phyloP scores from a whole-genome alignment of 768 basidiomycete species.

The Phlebiopsis gigantea region DNA sequence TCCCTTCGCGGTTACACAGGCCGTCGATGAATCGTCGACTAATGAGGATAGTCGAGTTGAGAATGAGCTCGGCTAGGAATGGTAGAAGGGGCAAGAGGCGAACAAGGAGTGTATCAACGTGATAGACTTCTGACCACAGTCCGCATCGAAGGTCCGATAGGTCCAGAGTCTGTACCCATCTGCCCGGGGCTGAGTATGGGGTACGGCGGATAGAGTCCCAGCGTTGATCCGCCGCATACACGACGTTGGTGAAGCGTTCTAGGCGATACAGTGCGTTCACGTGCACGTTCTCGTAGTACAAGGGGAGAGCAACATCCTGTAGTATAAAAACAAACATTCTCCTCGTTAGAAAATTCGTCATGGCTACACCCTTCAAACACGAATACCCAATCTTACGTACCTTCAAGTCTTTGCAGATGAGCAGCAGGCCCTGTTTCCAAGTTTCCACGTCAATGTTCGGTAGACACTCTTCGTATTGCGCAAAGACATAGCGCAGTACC shows the following conservation, averaged over 20 bases:
- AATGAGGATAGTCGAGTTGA: slow-evolving; percentile 53
- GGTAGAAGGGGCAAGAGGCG: slow-evolving; percentile 63
- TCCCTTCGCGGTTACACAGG: slow-evolving; percentile 47
- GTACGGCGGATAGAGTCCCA: slow-evolving; percentile 90
- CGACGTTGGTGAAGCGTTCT: slow-evolving; percentile 50
- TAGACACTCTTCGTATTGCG: slow-evolving; percentile 7
- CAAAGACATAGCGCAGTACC: slow-evolving; percentile 43
- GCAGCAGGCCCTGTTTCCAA: slow-evolving; percentile 23
- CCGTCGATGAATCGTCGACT: slow-evolving; percentile 55
- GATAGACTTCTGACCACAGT: slow-evolving; percentile 43
- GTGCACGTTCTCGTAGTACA: slow-evolving; percentile 55
- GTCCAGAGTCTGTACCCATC: slow-evolving; percentile 79
- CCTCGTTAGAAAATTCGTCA: neutral
- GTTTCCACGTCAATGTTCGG: slow-evolving; percentile 6
- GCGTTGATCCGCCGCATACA: slow-evolving; percentile 60
- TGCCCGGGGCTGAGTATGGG: slow-evolving; percentile 81
- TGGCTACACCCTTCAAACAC: slow-evolving; percentile 4
- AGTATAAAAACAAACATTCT: neutral
- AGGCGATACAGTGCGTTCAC: slow-evolving; percentile 41
- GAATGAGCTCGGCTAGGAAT: slow-evolving; percentile 47
- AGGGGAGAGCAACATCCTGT: slow-evolving; percentile 62
- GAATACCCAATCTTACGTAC: slow-evolving; percentile 23
- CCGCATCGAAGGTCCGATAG: slow-evolving; percentile 47
- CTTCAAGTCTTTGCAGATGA: slow-evolving; percentile 36
- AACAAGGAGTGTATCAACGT: slow-evolving; percentile 59